These are phyloP conservation scores for Bauhinia variegata DNA, from an alignment of 306 rosid genomes.

Conservation along the genomic window DNA sequence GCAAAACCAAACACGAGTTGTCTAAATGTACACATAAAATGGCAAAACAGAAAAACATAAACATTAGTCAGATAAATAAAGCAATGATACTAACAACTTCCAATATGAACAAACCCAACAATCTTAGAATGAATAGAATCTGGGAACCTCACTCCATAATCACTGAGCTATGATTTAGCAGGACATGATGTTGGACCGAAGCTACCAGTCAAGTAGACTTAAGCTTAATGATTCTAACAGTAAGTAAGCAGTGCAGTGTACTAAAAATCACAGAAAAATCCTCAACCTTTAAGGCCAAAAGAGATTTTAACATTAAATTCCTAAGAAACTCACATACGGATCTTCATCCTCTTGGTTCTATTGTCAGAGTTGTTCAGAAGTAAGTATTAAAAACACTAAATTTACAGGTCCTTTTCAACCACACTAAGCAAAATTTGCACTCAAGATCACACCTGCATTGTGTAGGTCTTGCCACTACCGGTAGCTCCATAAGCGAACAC, in stretches of 20 bases:
- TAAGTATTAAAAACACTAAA: neutral
- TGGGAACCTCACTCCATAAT: neutral
- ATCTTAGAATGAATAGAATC: neutral
- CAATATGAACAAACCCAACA: neutral
- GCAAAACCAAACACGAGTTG: constrained; percentile 39
- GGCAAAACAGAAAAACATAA: neutral
- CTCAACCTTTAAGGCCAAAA: neutral
- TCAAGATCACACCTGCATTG: constrained; percentile 78
- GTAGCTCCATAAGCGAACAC: constrained; percentile 98
- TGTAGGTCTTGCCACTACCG: constrained; percentile 91
- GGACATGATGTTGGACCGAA: neutral
- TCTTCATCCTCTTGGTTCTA: constrained; percentile 8
- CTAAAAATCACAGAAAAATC: neutral
- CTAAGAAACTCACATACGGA: neutral
- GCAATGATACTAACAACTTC: neutral
- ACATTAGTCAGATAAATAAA: neutral
- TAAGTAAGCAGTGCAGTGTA: too few relatives aligned
- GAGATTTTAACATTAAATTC: too few relatives aligned
- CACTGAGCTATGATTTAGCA: neutral
- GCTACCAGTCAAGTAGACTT: neutral
- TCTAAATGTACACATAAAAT: constrained; percentile 3
- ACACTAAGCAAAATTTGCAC: too few relatives aligned
- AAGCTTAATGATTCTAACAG: neutral
- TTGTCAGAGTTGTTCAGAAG: neutral
- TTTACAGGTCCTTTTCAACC: neutral